These are phyloP conservation scores for Boletus austroedulis DNA, from an alignment of 1,284 basidiomycete genomes.

Conservation along the genomic window DNA sequence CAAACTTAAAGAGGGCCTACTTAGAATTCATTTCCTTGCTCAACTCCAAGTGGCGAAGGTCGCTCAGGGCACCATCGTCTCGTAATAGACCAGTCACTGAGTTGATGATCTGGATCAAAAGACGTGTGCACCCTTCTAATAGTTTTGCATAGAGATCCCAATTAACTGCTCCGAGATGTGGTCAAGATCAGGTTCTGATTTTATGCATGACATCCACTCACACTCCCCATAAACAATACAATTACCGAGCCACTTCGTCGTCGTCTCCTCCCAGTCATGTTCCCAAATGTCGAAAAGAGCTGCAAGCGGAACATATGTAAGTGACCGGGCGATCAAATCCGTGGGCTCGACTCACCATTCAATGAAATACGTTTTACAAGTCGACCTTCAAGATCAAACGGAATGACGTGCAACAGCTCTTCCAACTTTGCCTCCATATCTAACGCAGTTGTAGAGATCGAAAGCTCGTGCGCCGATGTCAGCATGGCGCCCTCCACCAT, in stretches of 20 bases:
- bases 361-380: constrained; percentile 48
- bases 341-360: constrained; percentile 42
- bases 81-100: constrained; percentile 35
- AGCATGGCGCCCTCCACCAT: constrained; percentile 45
- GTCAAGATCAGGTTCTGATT: constrained; percentile 2
- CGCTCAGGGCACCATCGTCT: constrained; percentile 21
- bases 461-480: constrained; percentile 42
- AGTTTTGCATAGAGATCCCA: constrained; percentile 56
- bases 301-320: constrained; percentile 20
- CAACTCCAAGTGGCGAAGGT: constrained; percentile 17
- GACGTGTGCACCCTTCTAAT: constrained; percentile 39
- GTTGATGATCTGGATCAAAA: constrained; percentile 43
- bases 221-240: constrained; percentile 50
- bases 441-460: constrained; percentile 48
- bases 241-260: constrained; percentile 55
- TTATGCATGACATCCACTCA: constrained; percentile 36
- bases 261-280: constrained; percentile 44
- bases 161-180: constrained; percentile 44
- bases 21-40: constrained; percentile 24
- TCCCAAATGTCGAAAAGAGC: constrained; percentile 51
- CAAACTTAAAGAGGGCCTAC: constrained; percentile 18
- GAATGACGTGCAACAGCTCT: constrained; percentile 40
- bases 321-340: neutral
- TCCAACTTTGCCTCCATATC: constrained; percentile 56
- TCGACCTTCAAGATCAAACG: constrained; percentile 55